Evolutionary conservation across 2,329 filamentous ascomycete genomes (phyloP).

Genomic region (Colletotrichum orchidophilum): DNA sequence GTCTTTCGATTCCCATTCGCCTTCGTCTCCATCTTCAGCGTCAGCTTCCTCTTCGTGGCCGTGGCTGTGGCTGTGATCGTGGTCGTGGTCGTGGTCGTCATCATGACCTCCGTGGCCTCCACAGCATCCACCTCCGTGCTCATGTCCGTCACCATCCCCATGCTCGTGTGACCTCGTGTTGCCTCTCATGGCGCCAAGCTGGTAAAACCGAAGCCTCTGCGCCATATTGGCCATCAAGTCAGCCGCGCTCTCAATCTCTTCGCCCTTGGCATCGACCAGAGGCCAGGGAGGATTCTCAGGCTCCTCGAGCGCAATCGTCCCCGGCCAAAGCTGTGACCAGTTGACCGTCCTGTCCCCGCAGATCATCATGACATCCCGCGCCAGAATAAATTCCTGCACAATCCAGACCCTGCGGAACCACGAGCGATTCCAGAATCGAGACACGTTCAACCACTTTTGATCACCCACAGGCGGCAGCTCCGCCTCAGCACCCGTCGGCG

Average conservation of each 20-base stretch:
- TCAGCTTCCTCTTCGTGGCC: background rate
- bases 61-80: conserved; percentile 1
- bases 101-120: background rate
- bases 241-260: conserved; percentile 25
- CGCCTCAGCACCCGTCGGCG: conserved; percentile 4
- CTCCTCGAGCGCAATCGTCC: conserved; percentile 26
- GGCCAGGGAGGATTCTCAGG: conserved; percentile 31
- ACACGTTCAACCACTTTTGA: conserved; percentile 20
- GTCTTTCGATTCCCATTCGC: conserved; percentile 26
- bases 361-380: conserved; percentile 36
- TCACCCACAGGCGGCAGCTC: conserved; percentile 21
- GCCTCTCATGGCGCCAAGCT: conserved; percentile 28
- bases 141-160: background rate
- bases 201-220: conserved; percentile 26
- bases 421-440: conserved; percentile 32
- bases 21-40: background rate
- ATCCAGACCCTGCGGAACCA: conserved; percentile 43
- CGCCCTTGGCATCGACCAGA: conserved; percentile 15
- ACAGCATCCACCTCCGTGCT: conserved; percentile 8
- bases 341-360: conserved; percentile 35
- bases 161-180: background rate
- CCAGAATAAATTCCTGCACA: conserved; percentile 40
- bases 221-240: conserved; percentile 33
- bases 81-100: background rate
- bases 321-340: conserved; percentile 28